Evolutionary conservation across 352 stramenopile species (phyloP).

Genomic region (Globisporangium polare): DNA sequence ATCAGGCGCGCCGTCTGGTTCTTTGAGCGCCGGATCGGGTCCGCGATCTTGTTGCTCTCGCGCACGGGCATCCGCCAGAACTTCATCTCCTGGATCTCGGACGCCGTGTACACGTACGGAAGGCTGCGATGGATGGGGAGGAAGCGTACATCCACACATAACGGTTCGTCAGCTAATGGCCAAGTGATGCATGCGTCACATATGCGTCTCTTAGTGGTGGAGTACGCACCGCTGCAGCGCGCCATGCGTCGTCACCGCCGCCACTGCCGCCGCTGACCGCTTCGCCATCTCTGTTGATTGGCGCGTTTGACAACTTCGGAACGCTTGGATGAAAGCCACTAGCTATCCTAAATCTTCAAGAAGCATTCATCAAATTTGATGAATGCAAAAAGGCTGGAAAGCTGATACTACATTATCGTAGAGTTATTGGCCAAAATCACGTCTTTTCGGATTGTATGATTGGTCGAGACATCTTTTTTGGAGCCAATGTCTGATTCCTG

Average conservation of each 20-base stretch:
- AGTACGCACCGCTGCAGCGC: slow-evolving; percentile 56
- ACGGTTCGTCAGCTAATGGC: neutral
- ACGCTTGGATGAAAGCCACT: too few species aligned
- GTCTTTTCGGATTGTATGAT: too few species aligned
- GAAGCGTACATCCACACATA: neutral
- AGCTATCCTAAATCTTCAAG: too few species aligned
- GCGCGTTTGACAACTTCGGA: neutral
- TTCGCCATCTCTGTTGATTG: slow-evolving; percentile 11
- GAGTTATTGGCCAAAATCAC: too few species aligned
- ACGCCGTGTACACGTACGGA: slow-evolving; percentile 75
- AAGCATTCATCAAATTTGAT: too few species aligned
- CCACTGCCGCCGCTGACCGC: slow-evolving; percentile 20
- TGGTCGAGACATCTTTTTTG: too few species aligned
- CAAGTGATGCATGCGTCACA: neutral
- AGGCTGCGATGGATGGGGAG: slow-evolving; percentile 26
- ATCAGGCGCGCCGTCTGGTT: slow-evolving; percentile 82
- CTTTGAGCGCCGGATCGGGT: slow-evolving; percentile 77
- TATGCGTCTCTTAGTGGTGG: neutral
- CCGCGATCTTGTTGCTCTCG: slow-evolving; percentile 76
- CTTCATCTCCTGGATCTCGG: slow-evolving; percentile 85
- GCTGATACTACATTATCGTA: too few species aligned
- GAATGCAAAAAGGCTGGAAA: too few species aligned
- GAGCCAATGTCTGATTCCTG: too few species aligned
- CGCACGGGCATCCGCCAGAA: slow-evolving; percentile 71
- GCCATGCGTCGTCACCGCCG: slow-evolving; percentile 39